phyloP scores from a whole-genome alignment of 805 yeast species.

The Metschnikowia similis region DNA sequence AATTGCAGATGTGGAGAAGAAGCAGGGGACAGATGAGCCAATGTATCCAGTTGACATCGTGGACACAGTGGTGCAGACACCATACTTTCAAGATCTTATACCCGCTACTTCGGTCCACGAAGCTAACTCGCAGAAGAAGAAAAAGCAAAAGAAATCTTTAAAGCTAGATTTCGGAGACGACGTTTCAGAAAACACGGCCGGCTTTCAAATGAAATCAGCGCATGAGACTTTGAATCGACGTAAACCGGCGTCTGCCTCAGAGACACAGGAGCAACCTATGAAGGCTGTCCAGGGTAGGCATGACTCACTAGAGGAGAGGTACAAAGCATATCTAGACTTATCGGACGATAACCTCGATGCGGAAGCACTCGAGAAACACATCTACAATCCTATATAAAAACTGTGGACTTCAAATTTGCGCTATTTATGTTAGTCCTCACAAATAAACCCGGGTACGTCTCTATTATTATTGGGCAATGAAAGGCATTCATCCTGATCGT shows the following conservation, averaged over 20 bases:
- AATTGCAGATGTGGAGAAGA: slow-evolving; percentile 47
- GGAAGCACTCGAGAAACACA: neutral
- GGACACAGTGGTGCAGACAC: slow-evolving; percentile 38
- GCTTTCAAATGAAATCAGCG: slow-evolving; percentile 38
- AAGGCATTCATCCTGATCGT: slow-evolving; percentile 15
- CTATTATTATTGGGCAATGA: slow-evolving; percentile 22
- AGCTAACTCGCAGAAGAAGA: slow-evolving; percentile 8
- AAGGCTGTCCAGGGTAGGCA: neutral
- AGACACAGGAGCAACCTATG: neutral
- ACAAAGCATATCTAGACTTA: neutral
- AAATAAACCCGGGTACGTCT: slow-evolving; percentile 30
- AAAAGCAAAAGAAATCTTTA: slow-evolving; percentile 27
- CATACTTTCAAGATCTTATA: slow-evolving; percentile 46
- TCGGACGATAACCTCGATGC: slow-evolving; percentile 1
- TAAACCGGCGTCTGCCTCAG: neutral
- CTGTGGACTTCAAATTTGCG: neutral
- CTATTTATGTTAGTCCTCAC: slow-evolving; percentile 12
- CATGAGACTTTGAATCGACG: slow-evolving; percentile 25
- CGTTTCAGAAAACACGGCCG: slow-evolving; percentile 22
- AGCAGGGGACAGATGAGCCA: slow-evolving; percentile 37
- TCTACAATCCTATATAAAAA: neutral
- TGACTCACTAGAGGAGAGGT: neutral
- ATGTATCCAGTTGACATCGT: slow-evolving; percentile 48
- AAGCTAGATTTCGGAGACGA: slow-evolving; percentile 34
- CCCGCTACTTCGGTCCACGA: neutral